phyloP scores from a whole-genome alignment of 202 grass and related monocot species.

The Eragrostis tef region DNA sequence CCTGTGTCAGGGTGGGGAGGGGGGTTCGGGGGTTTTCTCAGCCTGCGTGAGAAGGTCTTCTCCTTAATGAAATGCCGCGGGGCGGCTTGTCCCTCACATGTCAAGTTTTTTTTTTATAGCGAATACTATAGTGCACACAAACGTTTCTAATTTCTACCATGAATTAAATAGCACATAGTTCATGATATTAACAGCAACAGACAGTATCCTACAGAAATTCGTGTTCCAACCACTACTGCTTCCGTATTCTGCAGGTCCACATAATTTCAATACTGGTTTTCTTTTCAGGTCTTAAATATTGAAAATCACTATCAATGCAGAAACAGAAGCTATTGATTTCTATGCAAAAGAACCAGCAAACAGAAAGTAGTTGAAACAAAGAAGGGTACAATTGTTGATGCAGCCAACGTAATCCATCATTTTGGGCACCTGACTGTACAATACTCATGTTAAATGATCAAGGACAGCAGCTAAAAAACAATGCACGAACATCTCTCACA shows the following conservation, averaged over 20 bases:
- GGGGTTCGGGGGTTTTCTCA: too few species aligned
- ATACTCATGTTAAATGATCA: conserved; percentile 10
- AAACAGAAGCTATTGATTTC: conserved; percentile 16
- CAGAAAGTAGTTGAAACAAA: conserved; percentile 5
- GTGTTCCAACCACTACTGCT: conserved; percentile 2
- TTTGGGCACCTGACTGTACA: not conserved
- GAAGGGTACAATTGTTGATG: conserved; percentile 1
- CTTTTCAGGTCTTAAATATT: conserved; percentile 14
- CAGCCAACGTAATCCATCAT: conserved; percentile 24
- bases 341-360: conserved; percentile 32
- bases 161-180: not conserved
- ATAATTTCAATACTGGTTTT: not conserved
- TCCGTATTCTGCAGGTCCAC: conserved; percentile 11
- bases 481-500: not conserved
- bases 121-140: not conserved
- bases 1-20: too few species aligned
- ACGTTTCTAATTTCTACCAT: not conserved
- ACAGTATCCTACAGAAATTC: conserved; percentile 11
- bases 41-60: too few species aligned
- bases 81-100: too few species aligned
- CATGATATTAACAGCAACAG: not conserved
- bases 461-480: not conserved
- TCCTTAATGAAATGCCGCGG: too few species aligned
- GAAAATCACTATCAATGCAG: conserved; percentile 12
- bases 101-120: too few species aligned